A percentile compares a stretch with the other conserved stretches of the same genome.
Evolutionary conservation across 805 yeast species (phyloP).

Genomic region (Zygotorulaspora danielsina): DNA sequence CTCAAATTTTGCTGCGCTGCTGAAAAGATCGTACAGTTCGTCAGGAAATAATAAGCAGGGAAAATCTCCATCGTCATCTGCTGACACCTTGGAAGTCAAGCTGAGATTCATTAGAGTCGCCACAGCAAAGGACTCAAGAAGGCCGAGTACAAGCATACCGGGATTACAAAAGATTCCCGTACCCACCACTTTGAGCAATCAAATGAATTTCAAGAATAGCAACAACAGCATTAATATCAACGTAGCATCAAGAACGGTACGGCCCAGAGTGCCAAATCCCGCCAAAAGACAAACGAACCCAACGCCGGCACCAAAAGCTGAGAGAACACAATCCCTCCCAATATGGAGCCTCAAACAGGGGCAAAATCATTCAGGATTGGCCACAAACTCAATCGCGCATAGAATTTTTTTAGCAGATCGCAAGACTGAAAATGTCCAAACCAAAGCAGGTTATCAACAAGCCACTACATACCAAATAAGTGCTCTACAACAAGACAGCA

Average conservation of each 20-base stretch:
- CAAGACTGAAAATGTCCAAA: conserved; percentile 22
- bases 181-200: neutral
- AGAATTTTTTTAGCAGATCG: conserved; percentile 35
- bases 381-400: conserved; percentile 34
- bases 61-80: conserved; percentile 1
- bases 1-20: conserved; percentile 34
- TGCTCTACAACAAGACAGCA: conserved; percentile 28
- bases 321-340: conserved; percentile 44
- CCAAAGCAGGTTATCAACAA: conserved; percentile 10
- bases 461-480: conserved; percentile 23
- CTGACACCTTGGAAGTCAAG: conserved; percentile 35
- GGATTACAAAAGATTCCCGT: conserved; percentile 7
- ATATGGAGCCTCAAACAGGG: conserved; percentile 31
- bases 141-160: conserved; percentile 7
- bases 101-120: conserved; percentile 31
- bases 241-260: conserved; percentile 9
- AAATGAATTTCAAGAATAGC: neutral
- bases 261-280: conserved; percentile 9
- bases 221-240: neutral
- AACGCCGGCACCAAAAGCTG: conserved; percentile 45
- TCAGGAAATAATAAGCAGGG: conserved; percentile 16
- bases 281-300: conserved; percentile 38
- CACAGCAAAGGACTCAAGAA: conserved; percentile 10
- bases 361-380: conserved; percentile 17
- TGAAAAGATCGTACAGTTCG: conserved; percentile 28